Percentiles rank a stretch among this genome's conserved stretches.
These are phyloP conservation scores for Pseudogymnoascus sp. DNA, from an alignment of 2,329 filamentous ascomycete species.

Conservation along the genomic window DNA sequence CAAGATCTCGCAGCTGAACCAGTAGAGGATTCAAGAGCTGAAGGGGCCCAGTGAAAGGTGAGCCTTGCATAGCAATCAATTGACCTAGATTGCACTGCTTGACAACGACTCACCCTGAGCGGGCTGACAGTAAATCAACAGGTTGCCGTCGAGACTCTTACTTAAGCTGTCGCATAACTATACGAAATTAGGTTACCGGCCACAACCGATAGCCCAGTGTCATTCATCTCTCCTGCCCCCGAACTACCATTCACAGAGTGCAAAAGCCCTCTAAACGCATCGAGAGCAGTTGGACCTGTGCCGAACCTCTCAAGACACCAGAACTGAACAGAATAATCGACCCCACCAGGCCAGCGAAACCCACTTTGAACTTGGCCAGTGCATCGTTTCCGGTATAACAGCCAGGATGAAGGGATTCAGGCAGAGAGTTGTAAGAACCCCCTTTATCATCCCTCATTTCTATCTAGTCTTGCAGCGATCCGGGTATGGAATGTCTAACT, in stretches of 20 bases:
- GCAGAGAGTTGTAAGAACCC: conserved; percentile 78
- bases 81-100: not conserved
- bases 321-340: not conserved
- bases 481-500: conserved; percentile 33
- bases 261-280: not conserved
- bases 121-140: not conserved
- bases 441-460: conserved; percentile 17
- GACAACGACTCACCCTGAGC: not conserved
- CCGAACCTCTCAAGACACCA: not conserved
- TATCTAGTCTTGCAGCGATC: conserved; percentile 10
- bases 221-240: not conserved
- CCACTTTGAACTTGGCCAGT: not conserved
- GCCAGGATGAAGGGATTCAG: conserved; percentile 90
- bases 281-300: not conserved
- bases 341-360: not conserved
- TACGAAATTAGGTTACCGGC: conserved; percentile 3
- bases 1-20: conserved; percentile 2
- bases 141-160: conserved; percentile 3
- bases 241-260: not conserved
- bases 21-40: conserved; percentile 2
- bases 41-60: conserved; percentile 5
- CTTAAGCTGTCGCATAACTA: conserved; percentile 1
- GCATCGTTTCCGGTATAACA: not conserved
- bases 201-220: conserved; percentile 1
- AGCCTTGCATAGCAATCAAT: conserved; percentile 2